Base-by-base conservation (phyloP, 495 filamentous ascomycete genomes). In the Hypoxylon fuscum region DNA sequence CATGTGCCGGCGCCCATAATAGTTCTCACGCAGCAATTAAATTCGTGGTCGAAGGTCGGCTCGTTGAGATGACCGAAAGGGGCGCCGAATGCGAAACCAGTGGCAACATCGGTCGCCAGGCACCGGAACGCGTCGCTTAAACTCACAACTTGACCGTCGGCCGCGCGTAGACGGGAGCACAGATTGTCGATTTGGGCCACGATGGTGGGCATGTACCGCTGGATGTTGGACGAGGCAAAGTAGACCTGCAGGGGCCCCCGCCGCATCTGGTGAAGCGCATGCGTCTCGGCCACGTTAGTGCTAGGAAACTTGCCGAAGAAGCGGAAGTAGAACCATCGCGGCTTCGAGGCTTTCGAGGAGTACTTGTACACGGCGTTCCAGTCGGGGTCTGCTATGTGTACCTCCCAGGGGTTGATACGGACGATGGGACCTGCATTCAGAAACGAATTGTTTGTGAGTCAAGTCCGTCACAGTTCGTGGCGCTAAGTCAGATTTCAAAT, bases 321-420 rank as follows among this genome's bases (percentile, higher is more conserved):
- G 21, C 49, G 59, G 62, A 59, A 59, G 68, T 76, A 78, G 60
- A 69, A 75, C 71, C 71, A 75, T 2, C 57, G 56, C 20, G 71
- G 72, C 52, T 78, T 78, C 51, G 67, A 62, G 12, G 73, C 61
- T 11, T 67, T 69, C 1, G 66, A 41, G 27, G 65, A 62, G 62
- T 72, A 62, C 40, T 67, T 65, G 59, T 71, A 71, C 9, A 71
- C 52, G 5, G 53, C 60, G 31, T 64, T 62, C 66, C 66, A 71
- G 17, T 69, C 68, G 0, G 76, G 72, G 50, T 85, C 71, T 10
- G 55, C 51, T 47, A 68, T 68, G 53, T 70, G 66, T 3, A 68
- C 55, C 41, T 86, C 82, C 40, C 72, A 68, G 0, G 83, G 82
- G 53, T 71, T 82, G 65, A 86, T 83, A 23, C 83, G 78, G 23